These are phyloP conservation scores for Termitomyces titanicus DNA, from an alignment of 768 basidiomycete genomes.

Conservation along the genomic window DNA sequence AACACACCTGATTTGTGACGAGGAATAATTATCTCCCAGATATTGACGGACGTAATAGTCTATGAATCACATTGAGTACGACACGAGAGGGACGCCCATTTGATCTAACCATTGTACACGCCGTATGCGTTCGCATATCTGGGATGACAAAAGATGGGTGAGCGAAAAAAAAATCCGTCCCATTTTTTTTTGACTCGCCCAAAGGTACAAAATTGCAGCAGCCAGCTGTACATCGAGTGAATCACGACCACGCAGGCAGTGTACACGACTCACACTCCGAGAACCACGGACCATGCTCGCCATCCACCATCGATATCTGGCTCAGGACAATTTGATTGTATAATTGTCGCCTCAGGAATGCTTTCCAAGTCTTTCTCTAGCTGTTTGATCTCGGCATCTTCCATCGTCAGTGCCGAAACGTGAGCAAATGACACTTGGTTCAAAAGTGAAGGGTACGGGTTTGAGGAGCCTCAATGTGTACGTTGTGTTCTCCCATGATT, in stretches of 20 bases:
- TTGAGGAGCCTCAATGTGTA: background rate
- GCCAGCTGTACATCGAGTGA: background rate
- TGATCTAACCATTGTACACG: constrained; percentile 4
- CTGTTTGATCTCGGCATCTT: background rate
- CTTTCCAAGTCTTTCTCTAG: background rate
- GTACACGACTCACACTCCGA: constrained; percentile 35
- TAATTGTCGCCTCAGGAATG: background rate
- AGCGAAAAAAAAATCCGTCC: background rate
- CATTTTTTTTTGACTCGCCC: background rate
- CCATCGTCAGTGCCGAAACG: background rate
- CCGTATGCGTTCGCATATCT: constrained; percentile 3
- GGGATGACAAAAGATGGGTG: background rate
- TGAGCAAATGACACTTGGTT: background rate
- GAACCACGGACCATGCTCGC: constrained; percentile 38
- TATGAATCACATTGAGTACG: background rate
- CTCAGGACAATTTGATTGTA: constrained; percentile 21
- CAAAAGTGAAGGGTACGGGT: background rate
- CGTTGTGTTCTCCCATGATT: background rate
- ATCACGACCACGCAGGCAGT: background rate
- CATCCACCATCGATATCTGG: constrained; percentile 41
- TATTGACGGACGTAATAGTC: constrained; percentile 41
- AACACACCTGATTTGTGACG: constrained; percentile 22
- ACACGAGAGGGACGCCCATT: background rate
- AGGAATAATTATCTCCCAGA: constrained; percentile 23
- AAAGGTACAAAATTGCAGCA: constrained; percentile 5